Evolutionary conservation across 148 eudicot genomes (phyloP), one percentile per base, ranked within the genome.

Genomic region (Beta vulgaris): DNA sequence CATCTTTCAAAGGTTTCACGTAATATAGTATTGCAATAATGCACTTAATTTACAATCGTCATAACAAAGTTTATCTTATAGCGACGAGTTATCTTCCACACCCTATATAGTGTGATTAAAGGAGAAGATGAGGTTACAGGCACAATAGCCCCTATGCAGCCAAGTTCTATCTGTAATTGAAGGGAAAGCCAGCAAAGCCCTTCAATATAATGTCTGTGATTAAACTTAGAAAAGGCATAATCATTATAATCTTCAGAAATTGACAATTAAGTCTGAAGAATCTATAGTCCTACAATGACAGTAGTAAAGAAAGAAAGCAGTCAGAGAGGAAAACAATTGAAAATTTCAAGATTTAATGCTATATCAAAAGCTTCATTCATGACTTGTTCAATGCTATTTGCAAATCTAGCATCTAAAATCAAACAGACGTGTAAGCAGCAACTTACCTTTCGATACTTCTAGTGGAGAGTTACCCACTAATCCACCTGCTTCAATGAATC

Each of bases 401-500:
- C 32, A 59, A 40, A 43, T 21, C 35, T 28, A 36, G 16, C 37
- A 48, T 25, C 40, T 42, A 58, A 76, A 69, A 43, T 51, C 19
- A 7, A 62, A 74, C 28, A 63, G 64, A 28, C 1, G n/a, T 68
- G 61, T 35, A 68, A 35, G 35, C 16, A 63, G 34, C 13, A 19
- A 78, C 26, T 78, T 85, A 91, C 99, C 99, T 88, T 88, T 82
- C 46, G 98, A 85, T 76, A 88, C 88, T 84, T 91, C 97, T 58
- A 88, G 90, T 21, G 99, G 99, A 65, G 97, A 88, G 82, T 72
- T 83, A 60, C 92, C 98, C 58, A 81, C 82, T 83, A 91, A 69
- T 68, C 99, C 99, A 82, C 98, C 99, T 69, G 80, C 91, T 81
- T 84, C 81, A 62, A 70, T 78, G 82, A 96, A 96, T 75, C 91